phyloP scores from a whole-genome alignment of 345 rosid species.

The Eucalyptus polyanthemos region DNA sequence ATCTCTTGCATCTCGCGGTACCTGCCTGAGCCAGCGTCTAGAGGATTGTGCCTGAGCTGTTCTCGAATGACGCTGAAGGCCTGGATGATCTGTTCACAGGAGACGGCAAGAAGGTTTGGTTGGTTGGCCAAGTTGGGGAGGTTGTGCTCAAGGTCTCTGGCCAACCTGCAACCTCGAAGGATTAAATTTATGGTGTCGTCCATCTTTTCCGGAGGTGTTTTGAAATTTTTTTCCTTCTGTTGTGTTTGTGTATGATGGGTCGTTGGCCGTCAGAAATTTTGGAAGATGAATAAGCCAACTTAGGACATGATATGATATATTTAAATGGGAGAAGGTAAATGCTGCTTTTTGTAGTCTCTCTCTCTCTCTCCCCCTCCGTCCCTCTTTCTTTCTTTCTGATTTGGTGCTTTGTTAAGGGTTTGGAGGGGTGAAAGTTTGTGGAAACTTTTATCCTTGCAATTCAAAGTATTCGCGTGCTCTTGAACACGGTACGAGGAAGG shows the following conservation, averaged over 20 bases:
- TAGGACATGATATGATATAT: neutral
- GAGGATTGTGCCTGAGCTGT: neutral
- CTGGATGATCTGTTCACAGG: constrained; percentile 30
- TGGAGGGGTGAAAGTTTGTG: neutral
- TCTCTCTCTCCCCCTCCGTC: neutral
- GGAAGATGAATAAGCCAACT: neutral
- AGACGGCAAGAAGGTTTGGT: constrained; percentile 9
- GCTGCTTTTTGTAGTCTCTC: neutral
- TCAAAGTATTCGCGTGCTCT: neutral
- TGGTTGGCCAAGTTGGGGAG: constrained; percentile 11
- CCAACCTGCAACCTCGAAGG: constrained; percentile 31
- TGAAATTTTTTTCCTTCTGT: neutral
- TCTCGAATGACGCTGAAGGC: neutral
- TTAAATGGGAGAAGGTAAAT: neutral
- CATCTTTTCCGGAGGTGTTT: neutral
- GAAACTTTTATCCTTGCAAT: neutral
- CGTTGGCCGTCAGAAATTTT: neutral
- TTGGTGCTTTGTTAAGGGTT: neutral
- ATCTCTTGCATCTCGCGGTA: neutral
- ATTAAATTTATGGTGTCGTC: constrained; percentile 2
- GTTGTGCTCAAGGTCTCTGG: constrained; percentile 33
- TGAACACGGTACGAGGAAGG: neutral
- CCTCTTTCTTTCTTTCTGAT: neutral
- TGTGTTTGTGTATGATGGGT: neutral
- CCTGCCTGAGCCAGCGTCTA: neutral